A percentile compares a stretch with the other conserved stretches of the same genome.
These are phyloP conservation scores for Colletotrichum liriopes DNA, from an alignment of 2,329 filamentous ascomycete species.

Conservation along the genomic window DNA sequence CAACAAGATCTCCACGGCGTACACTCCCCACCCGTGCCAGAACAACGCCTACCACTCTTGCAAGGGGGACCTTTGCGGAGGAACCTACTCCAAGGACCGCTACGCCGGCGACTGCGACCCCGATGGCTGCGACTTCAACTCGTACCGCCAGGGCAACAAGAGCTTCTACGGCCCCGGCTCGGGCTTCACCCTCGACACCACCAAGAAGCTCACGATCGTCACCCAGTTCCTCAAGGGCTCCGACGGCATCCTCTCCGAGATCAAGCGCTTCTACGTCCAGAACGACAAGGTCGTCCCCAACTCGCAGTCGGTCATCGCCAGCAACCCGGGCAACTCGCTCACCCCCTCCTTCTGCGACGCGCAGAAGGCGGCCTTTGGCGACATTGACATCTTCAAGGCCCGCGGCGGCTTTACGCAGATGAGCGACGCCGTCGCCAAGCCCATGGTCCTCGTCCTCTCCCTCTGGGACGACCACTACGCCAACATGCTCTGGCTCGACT, in stretches of 20 bases:
- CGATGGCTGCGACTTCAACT: slow-evolving; percentile 80
- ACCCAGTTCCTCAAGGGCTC: slow-evolving; percentile 72
- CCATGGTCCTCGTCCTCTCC: slow-evolving; percentile 66
- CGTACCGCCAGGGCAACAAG: slow-evolving; percentile 76
- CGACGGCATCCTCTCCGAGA: slow-evolving; percentile 70
- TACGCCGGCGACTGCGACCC: slow-evolving; percentile 77
- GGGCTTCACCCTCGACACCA: slow-evolving; percentile 72
- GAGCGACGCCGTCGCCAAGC: slow-evolving; percentile 59
- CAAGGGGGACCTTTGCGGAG: slow-evolving; percentile 66
- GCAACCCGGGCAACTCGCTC: slow-evolving; percentile 63
- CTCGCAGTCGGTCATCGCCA: slow-evolving; percentile 58
- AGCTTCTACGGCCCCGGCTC: slow-evolving; percentile 73
- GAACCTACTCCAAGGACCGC: slow-evolving; percentile 66
- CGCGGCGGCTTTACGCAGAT: slow-evolving; percentile 74
- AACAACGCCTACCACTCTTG: slow-evolving; percentile 66
- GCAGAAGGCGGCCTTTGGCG: slow-evolving; percentile 72
- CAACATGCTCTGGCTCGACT: slow-evolving; percentile 77
- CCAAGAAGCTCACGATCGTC: slow-evolving; percentile 74
- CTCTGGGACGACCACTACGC: slow-evolving; percentile 71
- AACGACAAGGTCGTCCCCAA: slow-evolving; percentile 72
- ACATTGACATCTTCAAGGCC: slow-evolving; percentile 66
- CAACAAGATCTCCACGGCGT: slow-evolving; percentile 75
- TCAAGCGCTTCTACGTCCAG: slow-evolving; percentile 78
- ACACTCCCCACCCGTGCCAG: slow-evolving; percentile 77
- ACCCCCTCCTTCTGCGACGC: slow-evolving; percentile 71